Evolutionary conservation across 2,329 filamentous ascomycete species (phyloP), one percentile per base, ranked within the genome.

Genomic region (Arthrobotrys megalospora): DNA sequence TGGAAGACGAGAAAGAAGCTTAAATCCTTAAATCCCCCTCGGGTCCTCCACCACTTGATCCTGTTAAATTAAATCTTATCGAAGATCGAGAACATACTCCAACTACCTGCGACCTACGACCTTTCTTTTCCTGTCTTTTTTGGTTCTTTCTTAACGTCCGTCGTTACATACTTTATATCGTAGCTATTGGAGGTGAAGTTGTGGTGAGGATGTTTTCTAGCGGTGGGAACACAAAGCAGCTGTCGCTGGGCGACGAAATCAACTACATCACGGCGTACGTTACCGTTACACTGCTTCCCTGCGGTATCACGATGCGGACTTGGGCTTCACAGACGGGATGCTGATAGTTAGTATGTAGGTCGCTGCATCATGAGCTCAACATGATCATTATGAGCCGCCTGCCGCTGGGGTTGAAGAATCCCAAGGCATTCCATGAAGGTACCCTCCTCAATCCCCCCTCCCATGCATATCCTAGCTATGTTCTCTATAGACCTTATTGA

Each of bases 381-480:
- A 77, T 77, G 73, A 77, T 77, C 19, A 77, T 77, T 67, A 77
- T 77, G 73, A 77, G 73, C 60, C 73, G 73, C 10, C 52, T 77
- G 73, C 66, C 66, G 50, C 52, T 77, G 36, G 73, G 73, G n/a
- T 66, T 77, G 66, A 77, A 77, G 66, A 71, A 77, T 28, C 66
- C 73, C 43, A 77, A 71, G 53, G 66, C 73, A n/a, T 77, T 77
- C 45, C 73, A 77, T 28, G 73, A 77, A 41, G 73, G 73, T 77
- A 60, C 6, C 38, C 48, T 16, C 41, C 32, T 32, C 3, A 14
- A 43, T 2, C 24, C 38, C 38, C 36, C 6, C 50, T 48, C 41
- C 8, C 11, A 16, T 50, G 11, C 19, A n/a, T 36, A 24, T 10
- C 28, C 11, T 32, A 32, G 1, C 7, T 21, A 8, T 60, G 8